These are phyloP conservation scores for Zangia roseola DNA, from an alignment of 768 basidiomycete species.

Conservation along the genomic window DNA sequence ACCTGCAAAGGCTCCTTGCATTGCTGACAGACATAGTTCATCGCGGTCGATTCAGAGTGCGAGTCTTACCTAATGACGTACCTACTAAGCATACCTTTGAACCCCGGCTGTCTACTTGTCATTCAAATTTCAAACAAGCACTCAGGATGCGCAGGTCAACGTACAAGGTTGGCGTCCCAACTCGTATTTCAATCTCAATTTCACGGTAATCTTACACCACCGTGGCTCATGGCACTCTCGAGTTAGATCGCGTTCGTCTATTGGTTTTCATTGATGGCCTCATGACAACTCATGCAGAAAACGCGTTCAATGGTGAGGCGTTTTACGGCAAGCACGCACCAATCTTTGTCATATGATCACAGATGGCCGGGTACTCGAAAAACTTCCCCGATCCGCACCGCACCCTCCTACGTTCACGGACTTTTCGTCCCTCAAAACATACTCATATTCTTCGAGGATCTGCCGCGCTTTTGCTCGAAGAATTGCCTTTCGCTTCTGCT, in stretches of 20 bases:
- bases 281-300: conserved; percentile 18
- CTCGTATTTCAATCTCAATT: conserved; percentile 8
- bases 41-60: too few species aligned
- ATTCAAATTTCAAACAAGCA: too few species aligned
- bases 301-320: conserved; percentile 8
- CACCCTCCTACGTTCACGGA: conserved; percentile 1
- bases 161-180: conserved; percentile 13
- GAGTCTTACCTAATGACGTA: too few species aligned
- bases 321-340: conserved; percentile 14
- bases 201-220: neutral
- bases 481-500: neutral
- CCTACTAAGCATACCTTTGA: too few species aligned
- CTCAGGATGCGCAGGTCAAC: too few species aligned
- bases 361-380: neutral
- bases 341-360: conserved; percentile 3
- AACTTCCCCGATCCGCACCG: conserved; percentile 1
- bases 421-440: neutral
- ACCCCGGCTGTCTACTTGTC: too few species aligned
- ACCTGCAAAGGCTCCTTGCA: conserved; percentile 91
- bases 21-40: conserved; percentile 74
- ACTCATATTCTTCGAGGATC: neutral
- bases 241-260: neutral
- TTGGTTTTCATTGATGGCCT: conserved; percentile 13
- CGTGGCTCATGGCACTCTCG: neutral
- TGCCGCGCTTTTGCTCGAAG: neutral